Evolutionary conservation across 768 basidiomycete genomes (phyloP).

Genomic region (Leucosporidium yakuticum): DNA sequence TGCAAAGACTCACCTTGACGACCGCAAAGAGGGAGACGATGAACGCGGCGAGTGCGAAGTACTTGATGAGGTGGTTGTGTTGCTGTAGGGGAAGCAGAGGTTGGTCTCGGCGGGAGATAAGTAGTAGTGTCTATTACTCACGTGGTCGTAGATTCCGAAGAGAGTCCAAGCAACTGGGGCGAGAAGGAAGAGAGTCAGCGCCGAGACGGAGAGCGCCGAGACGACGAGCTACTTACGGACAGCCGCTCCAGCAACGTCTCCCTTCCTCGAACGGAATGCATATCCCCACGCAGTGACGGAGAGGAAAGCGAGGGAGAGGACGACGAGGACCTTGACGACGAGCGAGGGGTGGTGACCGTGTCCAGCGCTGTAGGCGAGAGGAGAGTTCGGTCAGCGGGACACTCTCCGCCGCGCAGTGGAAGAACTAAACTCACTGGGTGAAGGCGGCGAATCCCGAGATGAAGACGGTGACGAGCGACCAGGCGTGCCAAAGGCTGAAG

Average conservation of each 20-base stretch:
- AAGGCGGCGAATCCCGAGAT: constrained; percentile 82
- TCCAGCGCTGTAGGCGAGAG: neutral
- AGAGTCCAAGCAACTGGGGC: neutral
- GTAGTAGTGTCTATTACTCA: constrained; percentile 11
- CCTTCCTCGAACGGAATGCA: constrained; percentile 81
- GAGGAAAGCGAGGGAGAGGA: constrained; percentile 51
- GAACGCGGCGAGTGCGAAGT: constrained; percentile 77
- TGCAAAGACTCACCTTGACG: constrained; percentile 57
- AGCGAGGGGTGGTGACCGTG: constrained; percentile 44
- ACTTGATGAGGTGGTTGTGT: constrained; percentile 72
- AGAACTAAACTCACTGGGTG: constrained; percentile 30
- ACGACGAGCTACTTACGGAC: constrained; percentile 48
- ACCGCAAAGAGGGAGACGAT: constrained; percentile 80
- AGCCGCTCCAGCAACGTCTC: constrained; percentile 85
- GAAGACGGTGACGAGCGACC: constrained; percentile 46
- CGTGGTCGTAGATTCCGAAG: constrained; percentile 6
- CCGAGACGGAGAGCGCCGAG: too few species aligned
- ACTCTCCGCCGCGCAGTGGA: too few species aligned
- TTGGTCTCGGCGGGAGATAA: constrained; percentile 24
- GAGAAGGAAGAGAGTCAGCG: too few species aligned
- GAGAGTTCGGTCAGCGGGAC: neutral
- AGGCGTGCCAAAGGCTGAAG: constrained; percentile 88
- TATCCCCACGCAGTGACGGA: constrained; percentile 56
- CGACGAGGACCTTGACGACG: constrained; percentile 88
- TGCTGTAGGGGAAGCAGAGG: constrained; percentile 50